Conservation (phyloP, 257 asterid species). For the Cinchona pubescens region DNA sequence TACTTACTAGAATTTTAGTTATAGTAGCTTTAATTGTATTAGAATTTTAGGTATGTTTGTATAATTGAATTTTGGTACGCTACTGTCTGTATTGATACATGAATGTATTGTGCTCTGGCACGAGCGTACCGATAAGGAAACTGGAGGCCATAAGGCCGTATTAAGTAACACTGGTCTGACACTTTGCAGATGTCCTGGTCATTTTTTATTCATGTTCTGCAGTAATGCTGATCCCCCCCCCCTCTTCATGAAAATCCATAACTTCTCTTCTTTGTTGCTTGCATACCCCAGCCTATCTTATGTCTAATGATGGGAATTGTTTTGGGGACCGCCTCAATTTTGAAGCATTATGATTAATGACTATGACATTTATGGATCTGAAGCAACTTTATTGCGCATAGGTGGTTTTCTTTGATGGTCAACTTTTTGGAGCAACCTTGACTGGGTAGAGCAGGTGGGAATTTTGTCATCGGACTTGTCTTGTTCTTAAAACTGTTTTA, state of each 20-base stretch:
- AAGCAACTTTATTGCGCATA: not conserved
- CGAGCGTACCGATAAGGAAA: no score
- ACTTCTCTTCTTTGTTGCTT: not conserved
- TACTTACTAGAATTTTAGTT: no score
- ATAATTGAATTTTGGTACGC: no score
- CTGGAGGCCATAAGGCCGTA: no score
- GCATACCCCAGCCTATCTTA: not conserved
- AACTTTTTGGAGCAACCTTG: not conserved
- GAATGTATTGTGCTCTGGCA: no score
- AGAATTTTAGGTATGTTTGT: no score
- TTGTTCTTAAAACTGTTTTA: not conserved
- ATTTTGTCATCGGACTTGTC: not conserved
- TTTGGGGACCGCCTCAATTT: not conserved
- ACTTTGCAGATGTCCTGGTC: not conserved
- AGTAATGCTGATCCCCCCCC: not conserved
- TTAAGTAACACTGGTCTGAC: no score
- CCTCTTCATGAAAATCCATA: not conserved
- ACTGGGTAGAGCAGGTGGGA: not conserved
- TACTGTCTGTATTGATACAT: no score
- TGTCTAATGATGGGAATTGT: not conserved
- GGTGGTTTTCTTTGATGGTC: not conserved
- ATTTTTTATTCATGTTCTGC: not conserved
- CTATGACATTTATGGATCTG: not conserved
- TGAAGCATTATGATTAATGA: not conserved
- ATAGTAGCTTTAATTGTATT: no score